phyloP scores from a whole-genome alignment of 2,329 filamentous ascomycete genomes.

The Colletotrichum paranaense region DNA sequence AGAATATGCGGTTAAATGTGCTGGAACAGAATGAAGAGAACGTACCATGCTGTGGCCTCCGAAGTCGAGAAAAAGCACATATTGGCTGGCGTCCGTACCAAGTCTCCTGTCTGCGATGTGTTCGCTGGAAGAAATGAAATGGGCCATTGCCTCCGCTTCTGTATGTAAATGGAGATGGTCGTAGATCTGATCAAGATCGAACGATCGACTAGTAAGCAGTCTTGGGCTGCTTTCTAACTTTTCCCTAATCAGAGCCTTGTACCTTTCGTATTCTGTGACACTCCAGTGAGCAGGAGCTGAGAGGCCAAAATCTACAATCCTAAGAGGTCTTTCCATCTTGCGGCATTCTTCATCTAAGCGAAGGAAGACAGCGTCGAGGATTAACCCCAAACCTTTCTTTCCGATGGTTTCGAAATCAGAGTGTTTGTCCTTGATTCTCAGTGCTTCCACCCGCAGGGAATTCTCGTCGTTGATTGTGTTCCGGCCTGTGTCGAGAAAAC shows the following conservation, averaged over 20 bases:
- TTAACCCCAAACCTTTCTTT: background rate
- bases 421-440: background rate
- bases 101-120: background rate
- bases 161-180: constrained; percentile 13
- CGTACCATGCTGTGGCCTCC: constrained; percentile 31
- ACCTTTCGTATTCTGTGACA: background rate
- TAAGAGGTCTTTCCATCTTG: background rate
- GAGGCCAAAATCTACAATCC: background rate
- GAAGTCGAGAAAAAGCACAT: constrained; percentile 28
- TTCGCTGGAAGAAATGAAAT: constrained; percentile 1
- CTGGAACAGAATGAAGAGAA: background rate
- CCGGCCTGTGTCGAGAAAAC: background rate
- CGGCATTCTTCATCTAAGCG: background rate
- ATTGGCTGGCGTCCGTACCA: background rate
- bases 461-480: constrained; percentile 3
- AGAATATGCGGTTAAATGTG: no score
- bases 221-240: background rate
- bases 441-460: constrained; percentile 25
- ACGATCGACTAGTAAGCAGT: no score
- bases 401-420: background rate
- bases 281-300: constrained; percentile 1
- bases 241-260: background rate
- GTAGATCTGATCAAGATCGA: background rate
- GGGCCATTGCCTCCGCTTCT: constrained; percentile 17
- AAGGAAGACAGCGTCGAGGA: background rate